Base-by-base conservation (phyloP, 768 basidiomycete genomes). In the Lactifluus piperatus region DNA sequence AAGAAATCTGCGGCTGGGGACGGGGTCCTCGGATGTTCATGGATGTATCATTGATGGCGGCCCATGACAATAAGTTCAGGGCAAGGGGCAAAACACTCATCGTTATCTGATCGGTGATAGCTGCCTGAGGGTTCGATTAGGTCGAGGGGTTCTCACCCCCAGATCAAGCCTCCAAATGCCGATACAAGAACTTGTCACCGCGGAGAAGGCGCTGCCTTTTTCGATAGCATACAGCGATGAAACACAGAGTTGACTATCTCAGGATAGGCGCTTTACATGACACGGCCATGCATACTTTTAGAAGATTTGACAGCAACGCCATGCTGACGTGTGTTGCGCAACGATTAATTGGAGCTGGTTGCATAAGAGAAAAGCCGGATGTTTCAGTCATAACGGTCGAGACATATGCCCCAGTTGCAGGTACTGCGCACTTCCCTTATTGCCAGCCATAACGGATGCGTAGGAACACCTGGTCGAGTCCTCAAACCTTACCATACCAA, bases 11-110 rank as follows among this genome's bases (percentile, higher is more conserved):
- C 39, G n/a, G 36, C 39, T 29, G 18, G 4, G 32, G 37, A 22
- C 20, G 20, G 34, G 16, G 29, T 43, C 27, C 22, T 50, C 39
- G 30, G 43, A 57, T 36, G 29, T 10, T 49, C 37, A 56, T 51
- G 54, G 14, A 56, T 51, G 54, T 20, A 56, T 61, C 55, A 61
- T 52, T 61, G 60, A 61, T 61, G 60, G 60, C 41, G 32, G 22
- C 24, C 27, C 26, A n/a, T 51, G 58, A 54, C 53, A 50, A 26
- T 34, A 32, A 16, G 8, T n/a, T 27, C 30, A 48, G 52, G 46
- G 22, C 18, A 16, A 43, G 41, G 52, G 46, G 22, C 18, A 16
- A 43, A 20, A 49, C 13, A 20, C 54, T 56, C 59, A 51, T 54
- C 55, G 39, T 52, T 46, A 51, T 60, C 49, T 51, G 54, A 56